A percentile compares a stretch with the other conserved stretches of the same genome.
Conservation (phyloP, 2,329 filamentous ascomycete genomes). For the Thyridium curvatum region DNA sequence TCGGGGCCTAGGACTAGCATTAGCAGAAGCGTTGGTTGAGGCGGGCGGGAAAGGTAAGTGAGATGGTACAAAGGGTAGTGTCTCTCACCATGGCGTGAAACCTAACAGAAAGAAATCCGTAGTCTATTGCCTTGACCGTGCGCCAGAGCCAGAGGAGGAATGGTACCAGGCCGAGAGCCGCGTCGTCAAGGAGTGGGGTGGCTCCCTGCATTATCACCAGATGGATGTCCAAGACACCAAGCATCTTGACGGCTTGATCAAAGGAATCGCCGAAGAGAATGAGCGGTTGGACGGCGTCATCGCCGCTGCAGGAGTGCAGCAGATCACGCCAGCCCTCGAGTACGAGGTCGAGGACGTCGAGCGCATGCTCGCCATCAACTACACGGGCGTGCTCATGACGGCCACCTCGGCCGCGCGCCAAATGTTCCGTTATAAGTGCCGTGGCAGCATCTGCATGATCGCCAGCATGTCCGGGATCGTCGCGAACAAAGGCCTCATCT, state of each 20-base stretch:
- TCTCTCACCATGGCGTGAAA: too few relatives aligned
- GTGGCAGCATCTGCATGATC: constrained; percentile 50
- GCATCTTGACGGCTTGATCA: constrained; percentile 50
- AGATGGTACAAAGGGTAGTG: too few relatives aligned
- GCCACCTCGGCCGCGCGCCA: constrained; percentile 65
- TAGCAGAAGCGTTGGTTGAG: constrained; percentile 68
- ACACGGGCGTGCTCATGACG: constrained; percentile 64
- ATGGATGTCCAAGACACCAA: constrained; percentile 61
- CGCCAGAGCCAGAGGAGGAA: constrained; percentile 42
- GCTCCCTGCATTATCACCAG: constrained; percentile 58
- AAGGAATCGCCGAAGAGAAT: constrained; percentile 53
- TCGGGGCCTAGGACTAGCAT: constrained; percentile 65
- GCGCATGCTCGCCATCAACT: constrained; percentile 63
- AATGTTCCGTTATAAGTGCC: constrained; percentile 34
- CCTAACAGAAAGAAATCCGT: too few relatives aligned
- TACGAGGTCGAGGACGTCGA: constrained; percentile 52
- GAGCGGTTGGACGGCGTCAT: constrained; percentile 61
- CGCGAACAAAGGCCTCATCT: constrained; percentile 54
- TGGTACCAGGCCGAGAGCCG: constrained; percentile 55
- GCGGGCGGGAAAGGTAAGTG: constrained; percentile 54
- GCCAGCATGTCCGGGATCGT: constrained; percentile 50
- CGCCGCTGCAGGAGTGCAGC: constrained; percentile 63
- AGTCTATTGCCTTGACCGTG: constrained; percentile 52
- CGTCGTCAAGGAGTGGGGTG: constrained; percentile 58
- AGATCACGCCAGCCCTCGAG: constrained; percentile 61